These are phyloP conservation scores for Hippophae rhamnoides DNA, from an alignment of 306 rosid genomes.

Conservation along the genomic window DNA sequence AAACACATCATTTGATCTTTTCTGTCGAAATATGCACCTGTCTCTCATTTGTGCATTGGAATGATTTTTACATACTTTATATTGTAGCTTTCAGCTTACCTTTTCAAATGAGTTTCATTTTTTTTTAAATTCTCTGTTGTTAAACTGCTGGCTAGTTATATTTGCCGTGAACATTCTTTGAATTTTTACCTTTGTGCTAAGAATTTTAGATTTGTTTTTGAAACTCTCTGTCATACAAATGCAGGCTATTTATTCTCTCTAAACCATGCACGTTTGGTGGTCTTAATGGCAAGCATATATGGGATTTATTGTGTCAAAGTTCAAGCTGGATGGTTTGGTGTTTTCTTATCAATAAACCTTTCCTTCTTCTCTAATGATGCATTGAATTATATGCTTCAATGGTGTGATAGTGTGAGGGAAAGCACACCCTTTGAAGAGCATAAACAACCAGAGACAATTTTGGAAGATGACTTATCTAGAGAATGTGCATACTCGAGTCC, in stretches of 20 bases:
- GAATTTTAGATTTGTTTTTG: slow-evolving; percentile 7
- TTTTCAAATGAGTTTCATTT: too few species aligned
- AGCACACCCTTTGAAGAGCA: slow-evolving; percentile 65
- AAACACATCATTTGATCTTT: too few species aligned
- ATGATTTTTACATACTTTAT: too few species aligned
- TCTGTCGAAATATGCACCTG: too few species aligned
- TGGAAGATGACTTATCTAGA: slow-evolving; percentile 64
- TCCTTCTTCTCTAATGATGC: slow-evolving; percentile 79
- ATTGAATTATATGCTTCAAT: slow-evolving; percentile 66
- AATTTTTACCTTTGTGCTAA: neutral
- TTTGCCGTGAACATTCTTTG: too few species aligned
- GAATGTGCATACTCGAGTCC: slow-evolving; percentile 62
- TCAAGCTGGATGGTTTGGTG: slow-evolving; percentile 88
- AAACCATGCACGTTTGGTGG: slow-evolving; percentile 90
- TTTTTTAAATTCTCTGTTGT: too few species aligned
- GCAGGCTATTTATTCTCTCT: slow-evolving; percentile 90
- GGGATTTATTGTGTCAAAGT: slow-evolving; percentile 78
- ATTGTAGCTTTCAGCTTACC: too few species aligned
- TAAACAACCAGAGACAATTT: slow-evolving; percentile 53
- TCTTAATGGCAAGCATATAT: slow-evolving; percentile 61
- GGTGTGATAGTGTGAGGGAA: slow-evolving; percentile 81
- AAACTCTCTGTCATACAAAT: slow-evolving; percentile 16
- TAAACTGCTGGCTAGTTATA: too few species aligned
- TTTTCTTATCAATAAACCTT: slow-evolving; percentile 70
- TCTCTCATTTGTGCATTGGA: too few species aligned